Evolutionary conservation across 1,284 basidiomycete species (phyloP).

Genomic region (Phellopilus nigrolimitatus): DNA sequence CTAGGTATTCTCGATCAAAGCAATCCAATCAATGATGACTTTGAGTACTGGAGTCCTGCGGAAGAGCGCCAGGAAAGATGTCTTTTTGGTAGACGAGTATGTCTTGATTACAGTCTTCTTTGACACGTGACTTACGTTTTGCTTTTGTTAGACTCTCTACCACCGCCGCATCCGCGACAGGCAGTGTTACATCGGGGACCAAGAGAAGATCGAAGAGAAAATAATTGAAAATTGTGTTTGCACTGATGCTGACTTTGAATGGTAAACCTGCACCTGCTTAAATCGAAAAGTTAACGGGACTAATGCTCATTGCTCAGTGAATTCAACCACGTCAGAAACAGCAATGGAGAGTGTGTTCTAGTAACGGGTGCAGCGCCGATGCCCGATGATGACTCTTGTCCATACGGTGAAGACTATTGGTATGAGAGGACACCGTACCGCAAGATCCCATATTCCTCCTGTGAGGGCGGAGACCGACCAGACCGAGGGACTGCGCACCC

Average conservation of each 20-base stretch:
- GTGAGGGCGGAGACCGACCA: conserved; percentile 68
- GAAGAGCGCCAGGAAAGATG: conserved; percentile 74
- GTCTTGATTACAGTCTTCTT: conserved; percentile 13
- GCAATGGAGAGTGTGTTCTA: conserved; percentile 68
- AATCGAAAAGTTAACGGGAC: neutral
- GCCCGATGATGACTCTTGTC: conserved; percentile 57
- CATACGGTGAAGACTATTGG: conserved; percentile 70
- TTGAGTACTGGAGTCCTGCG: conserved; percentile 92
- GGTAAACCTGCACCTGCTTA: conserved; percentile 44
- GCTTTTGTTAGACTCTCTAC: conserved; percentile 63
- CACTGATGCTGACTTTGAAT: conserved; percentile 79
- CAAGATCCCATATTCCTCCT: conserved; percentile 82
- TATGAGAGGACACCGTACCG: conserved; percentile 88
- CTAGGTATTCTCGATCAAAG: conserved; percentile 65
- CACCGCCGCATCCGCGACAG: conserved; percentile 78
- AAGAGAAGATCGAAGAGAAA: conserved; percentile 46
- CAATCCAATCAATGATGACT: conserved; percentile 81
- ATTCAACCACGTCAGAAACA: conserved; percentile 80
- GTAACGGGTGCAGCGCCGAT: conserved; percentile 63
- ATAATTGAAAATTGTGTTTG: conserved; percentile 75
- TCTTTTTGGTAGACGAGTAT: conserved; percentile 82
- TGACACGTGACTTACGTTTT: neutral
- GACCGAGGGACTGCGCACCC: conserved; percentile 69
- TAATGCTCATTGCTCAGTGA: conserved; percentile 48
- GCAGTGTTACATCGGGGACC: conserved; percentile 80